Base-by-base conservation (phyloP, 73 alveolate genomes). In the Tetrahymena elliotti region DNA sequence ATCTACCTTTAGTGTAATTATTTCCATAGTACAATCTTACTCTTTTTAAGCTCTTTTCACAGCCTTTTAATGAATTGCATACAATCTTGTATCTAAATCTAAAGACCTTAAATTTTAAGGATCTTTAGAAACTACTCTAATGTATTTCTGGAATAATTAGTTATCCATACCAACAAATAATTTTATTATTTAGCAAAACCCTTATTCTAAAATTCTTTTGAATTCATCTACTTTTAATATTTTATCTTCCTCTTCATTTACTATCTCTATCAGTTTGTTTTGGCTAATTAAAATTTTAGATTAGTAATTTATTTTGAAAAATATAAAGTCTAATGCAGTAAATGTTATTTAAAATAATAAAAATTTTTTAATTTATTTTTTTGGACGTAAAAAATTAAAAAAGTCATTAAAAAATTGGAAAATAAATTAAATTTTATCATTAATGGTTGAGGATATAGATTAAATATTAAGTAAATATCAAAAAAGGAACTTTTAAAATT, bases 1-100 rank as follows among this genome's bases (percentile, higher is more conserved):
- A 84, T 93, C 93, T 24, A 96, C 83, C 9, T 92, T 53, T 93
- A 96, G 92, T 52, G 93, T 52, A 16, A 96, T 95, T 54, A 94
- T 96, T 34, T 96, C 97, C 40, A 83, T 53, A 34, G 84, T 93
- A 68, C 94, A 93, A 16, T 93, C 83, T 27, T 68, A 9, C n/a
- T 68, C 88, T 31, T 68, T 68, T 68, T 68, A 68, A 68, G 88
- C 88, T 7, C 88, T n/a, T 31, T 68, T 68, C 1, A 68, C 88
- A 3, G 88, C 88, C 88, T 68, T 68, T 68, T n/a, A n/a, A 27
- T 68, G 36, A 4, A 68, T 68, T n/a, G 88, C 88, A 68, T 27
- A 68, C n/a, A 68, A n/a, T 68, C 88, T 68, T 68, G 88, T 68
- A 68, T 68, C 88, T 31, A 68, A 68, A 68, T 68, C 88, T 68